phyloP scores from a whole-genome alignment of 148 eudicot genomes.

The Dysphania ambrosioides region DNA sequence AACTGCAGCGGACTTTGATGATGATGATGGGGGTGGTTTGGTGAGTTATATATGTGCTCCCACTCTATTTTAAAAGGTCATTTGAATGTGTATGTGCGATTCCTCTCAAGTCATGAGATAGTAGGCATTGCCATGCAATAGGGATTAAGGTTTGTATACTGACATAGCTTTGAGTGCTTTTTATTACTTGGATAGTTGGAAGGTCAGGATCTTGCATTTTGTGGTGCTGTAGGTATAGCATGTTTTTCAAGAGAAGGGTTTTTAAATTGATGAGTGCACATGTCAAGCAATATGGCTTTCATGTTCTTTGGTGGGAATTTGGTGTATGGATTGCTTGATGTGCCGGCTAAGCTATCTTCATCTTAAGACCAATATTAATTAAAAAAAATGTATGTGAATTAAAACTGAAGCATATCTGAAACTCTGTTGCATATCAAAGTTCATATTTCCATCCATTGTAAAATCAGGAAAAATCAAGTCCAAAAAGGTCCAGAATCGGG shows the following conservation, averaged over 20 bases:
- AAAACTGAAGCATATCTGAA: too few relatives aligned
- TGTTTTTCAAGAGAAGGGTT: background rate
- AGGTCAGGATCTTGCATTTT: background rate
- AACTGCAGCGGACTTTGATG: slow-evolving; percentile 89
- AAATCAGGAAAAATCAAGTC: too few relatives aligned
- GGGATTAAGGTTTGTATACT: background rate
- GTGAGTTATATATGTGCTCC: slow-evolving; percentile 42
- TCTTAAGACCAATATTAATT: too few relatives aligned
- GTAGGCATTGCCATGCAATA: background rate
- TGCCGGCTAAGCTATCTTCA: background rate
- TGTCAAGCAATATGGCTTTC: background rate
- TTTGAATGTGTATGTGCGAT: background rate
- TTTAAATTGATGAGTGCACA: background rate
- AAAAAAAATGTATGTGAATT: too few relatives aligned
- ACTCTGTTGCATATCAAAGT: too few relatives aligned
- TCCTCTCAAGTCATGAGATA: background rate
- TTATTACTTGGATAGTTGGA: too few relatives aligned
- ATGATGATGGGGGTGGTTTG: slow-evolving; percentile 98
- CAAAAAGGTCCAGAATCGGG: too few relatives aligned
- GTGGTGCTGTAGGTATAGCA: background rate
- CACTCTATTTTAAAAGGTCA: background rate
- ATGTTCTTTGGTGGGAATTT: background rate
- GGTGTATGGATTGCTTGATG: background rate
- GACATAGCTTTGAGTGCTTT: background rate
- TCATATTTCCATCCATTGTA: too few relatives aligned